Base-by-base conservation (phyloP, 2,329 filamentous ascomycete species). In the Ascocoryne sarcoides region DNA sequence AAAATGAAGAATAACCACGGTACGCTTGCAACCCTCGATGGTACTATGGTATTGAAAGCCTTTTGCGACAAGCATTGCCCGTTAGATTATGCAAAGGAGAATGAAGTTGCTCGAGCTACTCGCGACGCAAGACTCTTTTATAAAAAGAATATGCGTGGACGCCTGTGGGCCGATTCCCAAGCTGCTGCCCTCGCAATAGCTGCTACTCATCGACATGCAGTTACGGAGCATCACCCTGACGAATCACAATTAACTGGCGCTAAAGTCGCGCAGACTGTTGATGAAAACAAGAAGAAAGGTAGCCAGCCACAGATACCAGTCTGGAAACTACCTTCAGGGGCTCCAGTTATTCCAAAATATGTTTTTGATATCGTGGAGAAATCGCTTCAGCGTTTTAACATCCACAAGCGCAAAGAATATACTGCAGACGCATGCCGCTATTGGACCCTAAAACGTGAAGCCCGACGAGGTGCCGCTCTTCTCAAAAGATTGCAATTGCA, bases 11-110 rank as follows among this genome's bases (percentile, higher is more conserved):
- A 89, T 37, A 84, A 78, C 39, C 84, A 90, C 48, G 84, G 85
- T 37, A 79, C 79, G 10, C 72, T 85, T 21, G 82, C 84, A 14
- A 78, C 88, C 14, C 77, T 90, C 47, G 77, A 81, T 46, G 87
- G 92, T 45, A 79, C 77, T 42, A 86, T 84, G 56, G 76, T 89
- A 15, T 72, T 96, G 38, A 95, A 96, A 62, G 92, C 90, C 0
- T 94, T 92, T 58, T 98, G 92, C 60, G 87, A 98, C 63, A 92
- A 84, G 64, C 92, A 98, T 63, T 90, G 92, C 34, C 88, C 92
- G 2, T 70, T 75, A 2, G 92, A 96, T 40, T 95, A 94, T 72
- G 75, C 84, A 28, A 77, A 83, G 47, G 89, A 95, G 55, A 85
- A 95, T 57, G 77, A 83, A 36, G 89, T 94, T 1, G 79, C 85